Evolutionary conservation across 2,329 filamentous ascomycete species (phyloP).

Genomic region (Claviceps capensis): DNA sequence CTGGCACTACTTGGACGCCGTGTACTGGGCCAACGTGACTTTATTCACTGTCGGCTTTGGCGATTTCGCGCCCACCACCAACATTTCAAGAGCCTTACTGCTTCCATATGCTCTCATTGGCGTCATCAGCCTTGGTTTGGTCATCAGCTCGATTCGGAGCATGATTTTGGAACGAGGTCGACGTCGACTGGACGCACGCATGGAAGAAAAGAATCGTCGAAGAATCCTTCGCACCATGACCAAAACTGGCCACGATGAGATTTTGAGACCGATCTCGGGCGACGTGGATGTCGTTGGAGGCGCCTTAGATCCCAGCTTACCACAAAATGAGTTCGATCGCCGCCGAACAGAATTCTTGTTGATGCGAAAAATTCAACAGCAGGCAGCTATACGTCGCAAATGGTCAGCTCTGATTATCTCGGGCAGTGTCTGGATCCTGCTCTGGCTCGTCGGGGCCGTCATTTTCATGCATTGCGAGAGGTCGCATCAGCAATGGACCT

Average conservation of each 20-base stretch:
- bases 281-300: slow-evolving; percentile 6
- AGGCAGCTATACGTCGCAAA: slow-evolving; percentile 49
- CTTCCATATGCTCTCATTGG: slow-evolving; percentile 76
- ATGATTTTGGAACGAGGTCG: slow-evolving; percentile 45
- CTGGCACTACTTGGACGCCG: slow-evolving; percentile 64
- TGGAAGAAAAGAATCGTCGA: slow-evolving; percentile 45
- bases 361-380: slow-evolving; percentile 67
- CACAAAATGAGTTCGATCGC: slow-evolving; percentile 37
- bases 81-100: slow-evolving; percentile 54
- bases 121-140: slow-evolving; percentile 71
- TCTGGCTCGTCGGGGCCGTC: slow-evolving; percentile 71
- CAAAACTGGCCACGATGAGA: slow-evolving; percentile 28
- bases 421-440: slow-evolving; percentile 49
- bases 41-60: slow-evolving; percentile 52
- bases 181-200: slow-evolving; percentile 38
- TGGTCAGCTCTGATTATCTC: slow-evolving; percentile 65
- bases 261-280: slow-evolving; percentile 35
- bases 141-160: slow-evolving; percentile 66
- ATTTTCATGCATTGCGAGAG: slow-evolving; percentile 49
- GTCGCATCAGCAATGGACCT: slow-evolving; percentile 48
- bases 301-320: slow-evolving; percentile 7
- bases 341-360: slow-evolving; percentile 59
- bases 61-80: slow-evolving; percentile 33
- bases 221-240: slow-evolving; percentile 31
- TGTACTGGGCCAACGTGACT: slow-evolving; percentile 69